Evolutionary conservation across 805 yeast genomes (phyloP), one percentile per base, ranked within the genome.

Genomic region (Kuraishia hungarica): DNA sequence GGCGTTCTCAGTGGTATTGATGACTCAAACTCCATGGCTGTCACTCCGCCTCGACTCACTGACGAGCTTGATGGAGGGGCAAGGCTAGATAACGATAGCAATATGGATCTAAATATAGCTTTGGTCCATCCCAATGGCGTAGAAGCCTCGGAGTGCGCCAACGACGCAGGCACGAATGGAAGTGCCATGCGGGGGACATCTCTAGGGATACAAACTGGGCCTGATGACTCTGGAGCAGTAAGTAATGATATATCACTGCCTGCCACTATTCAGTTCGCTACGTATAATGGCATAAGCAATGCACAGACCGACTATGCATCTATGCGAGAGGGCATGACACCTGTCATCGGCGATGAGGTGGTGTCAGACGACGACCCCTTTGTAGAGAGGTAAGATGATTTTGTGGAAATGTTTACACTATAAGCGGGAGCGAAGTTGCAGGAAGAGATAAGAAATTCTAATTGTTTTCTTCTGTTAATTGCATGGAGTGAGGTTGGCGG

Each of bases 171-270:
- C 43, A 35, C 17, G n/a, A 15, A 13, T 13, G 43, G 17, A 15
- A 15, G n/a, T 15, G 4, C 43, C 17, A 2, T 24, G 35, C 19
- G 15, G 24, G n/a, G 35, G 23, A 26, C 5, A 4, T 15, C 15
- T 35, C 17, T 35, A 35, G 43, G 17, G n/a, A 6, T 3, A 35
- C 3, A 35, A 35, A 48, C 51, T 48, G 51, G 35, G 51, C 24
- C 26, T 21, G 19, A 48, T 22, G 51, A 48, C 29, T 48, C 51
- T 21, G 35, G 26, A 19, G 21, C 17, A n/a, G 17, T 48, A 7
- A 35, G 17, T 17, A n/a, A 28, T 13, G 51, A 28, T 48, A 51
- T 51, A 47, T 54, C 58, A 13, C 60, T 58, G 13, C 58, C 60
- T 2, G 50, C 46, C 23, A 56, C 55, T 3, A 50, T 57, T 17